Conservation (phyloP, 306 rosid genomes). For the Mimosa bimucronata region DNA sequence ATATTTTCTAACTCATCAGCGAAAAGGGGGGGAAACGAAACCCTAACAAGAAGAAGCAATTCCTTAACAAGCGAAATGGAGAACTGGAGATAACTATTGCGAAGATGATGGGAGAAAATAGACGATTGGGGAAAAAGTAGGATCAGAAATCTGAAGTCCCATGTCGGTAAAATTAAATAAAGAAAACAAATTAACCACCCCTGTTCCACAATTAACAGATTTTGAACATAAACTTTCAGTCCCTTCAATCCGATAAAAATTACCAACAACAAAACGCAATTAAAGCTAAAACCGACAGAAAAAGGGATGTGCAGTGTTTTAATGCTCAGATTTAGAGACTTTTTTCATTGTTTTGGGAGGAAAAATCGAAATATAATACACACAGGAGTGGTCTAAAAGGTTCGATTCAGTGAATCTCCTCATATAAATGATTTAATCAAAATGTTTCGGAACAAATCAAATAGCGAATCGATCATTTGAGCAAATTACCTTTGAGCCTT, state of each 20-base stretch:
- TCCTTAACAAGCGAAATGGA: not conserved
- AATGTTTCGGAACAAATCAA: not conserved
- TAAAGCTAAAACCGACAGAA: not conserved
- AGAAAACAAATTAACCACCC: not conserved
- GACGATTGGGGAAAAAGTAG: not conserved
- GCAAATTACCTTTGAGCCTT: conserved; percentile 74
- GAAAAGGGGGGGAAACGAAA: not conserved
- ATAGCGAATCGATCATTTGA: conserved; percentile 3
- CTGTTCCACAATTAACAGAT: not conserved
- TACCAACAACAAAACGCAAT: conserved; percentile 16
- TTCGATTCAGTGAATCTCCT: not conserved
- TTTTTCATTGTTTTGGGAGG: not conserved
- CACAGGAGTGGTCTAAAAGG: not conserved
- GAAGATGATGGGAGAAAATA: not conserved
- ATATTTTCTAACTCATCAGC: conserved; percentile 24
- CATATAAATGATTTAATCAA: not conserved
- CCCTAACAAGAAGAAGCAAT: not conserved
- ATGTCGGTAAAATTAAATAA: not conserved
- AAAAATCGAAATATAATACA: not conserved
- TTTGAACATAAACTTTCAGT: not conserved
- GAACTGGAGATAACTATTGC: too few species aligned
- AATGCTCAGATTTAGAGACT: not conserved
- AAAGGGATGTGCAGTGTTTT: not conserved
- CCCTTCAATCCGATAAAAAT: conserved; percentile 6
- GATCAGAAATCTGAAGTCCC: not conserved